Percentiles rank a stretch among this genome's conserved stretches.
Evolutionary conservation across 2,329 filamentous ascomycete species (phyloP).

Genomic region (Calonectria multiphialidica): DNA sequence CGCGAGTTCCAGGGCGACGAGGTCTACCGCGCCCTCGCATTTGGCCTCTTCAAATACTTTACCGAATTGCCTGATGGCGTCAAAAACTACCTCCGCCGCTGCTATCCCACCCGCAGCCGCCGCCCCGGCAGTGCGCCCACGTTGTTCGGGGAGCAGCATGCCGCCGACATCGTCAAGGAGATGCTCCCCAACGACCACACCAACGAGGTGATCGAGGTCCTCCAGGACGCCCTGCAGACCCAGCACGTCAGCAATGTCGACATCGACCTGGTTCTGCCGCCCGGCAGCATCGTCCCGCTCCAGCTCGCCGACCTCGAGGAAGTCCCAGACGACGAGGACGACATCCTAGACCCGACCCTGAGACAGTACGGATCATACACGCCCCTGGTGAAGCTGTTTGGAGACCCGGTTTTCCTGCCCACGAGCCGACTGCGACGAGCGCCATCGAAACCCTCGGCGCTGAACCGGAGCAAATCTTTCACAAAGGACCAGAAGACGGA

Average conservation of each 20-base stretch:
- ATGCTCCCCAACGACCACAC: conserved; percentile 88
- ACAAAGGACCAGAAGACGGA: conserved; percentile 85
- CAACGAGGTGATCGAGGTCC: conserved; percentile 76
- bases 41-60: conserved; percentile 95
- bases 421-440: conserved; percentile 87
- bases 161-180: conserved; percentile 86
- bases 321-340: conserved; percentile 72
- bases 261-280: conserved; percentile 86
- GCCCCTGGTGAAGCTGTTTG: conserved; percentile 81
- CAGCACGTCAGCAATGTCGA: conserved; percentile 89
- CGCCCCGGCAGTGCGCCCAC: conserved; percentile 74
- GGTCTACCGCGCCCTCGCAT: conserved; percentile 89
- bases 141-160: conserved; percentile 92
- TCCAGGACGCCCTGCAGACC: conserved; percentile 82
- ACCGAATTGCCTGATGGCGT: conserved; percentile 83
- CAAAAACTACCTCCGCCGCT: conserved; percentile 76
- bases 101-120: conserved; percentile 66
- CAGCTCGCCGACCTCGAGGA: conserved; percentile 71
- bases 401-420: conserved; percentile 87
- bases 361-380: conserved; percentile 84
- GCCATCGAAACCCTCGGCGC: conserved; percentile 85
- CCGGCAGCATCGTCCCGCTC: conserved; percentile 78
- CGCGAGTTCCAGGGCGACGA: conserved; percentile 97
- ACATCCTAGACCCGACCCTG: conserved; percentile 72
- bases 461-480: conserved; percentile 84